Evolutionary conservation across 768 basidiomycete genomes (phyloP), one percentile per base, ranked within the genome.

Genomic region (Tricholoma matsutake): DNA sequence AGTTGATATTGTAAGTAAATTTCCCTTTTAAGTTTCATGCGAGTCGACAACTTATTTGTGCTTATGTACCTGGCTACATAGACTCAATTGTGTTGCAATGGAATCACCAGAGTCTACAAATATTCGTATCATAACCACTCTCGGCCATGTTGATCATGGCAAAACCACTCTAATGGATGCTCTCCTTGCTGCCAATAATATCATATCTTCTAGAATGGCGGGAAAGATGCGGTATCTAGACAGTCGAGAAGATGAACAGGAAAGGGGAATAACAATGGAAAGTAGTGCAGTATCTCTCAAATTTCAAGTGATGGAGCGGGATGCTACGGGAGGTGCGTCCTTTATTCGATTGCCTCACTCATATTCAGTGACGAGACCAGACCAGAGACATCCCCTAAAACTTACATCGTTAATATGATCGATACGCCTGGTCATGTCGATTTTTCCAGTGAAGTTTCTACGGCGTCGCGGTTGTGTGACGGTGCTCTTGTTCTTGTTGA

Each of bases 381-480:
- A 68, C 67, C 69, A 90, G 90, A 73, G 71, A 81, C 73, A 73
- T 74, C 75, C 56, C 78, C 83, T 28, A 89, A 80, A 70, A 89
- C 87, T 22, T 97, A 91, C 75, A 81, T 90, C 51, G 84, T 98
- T 57, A 98, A 97, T 71, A 89, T 98, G 82, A 96, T 99, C 64
- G 97, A 99, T 73, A 98, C 97, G 0, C 97, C 97, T 14, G 97
- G 97, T 3, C 97, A 99, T 76, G 96, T 99, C 22, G 97, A 98
- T 73, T 99, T 99, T 67, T 96, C 95, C 0, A 94, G 89, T 58
- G 97, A 98, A 71, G 97, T 99, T 0, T 98, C 95, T 1, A 92
- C 94, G 1, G 95, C 96, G 20, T 92, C 95, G 11, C 80, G 96
- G 54, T 71, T 99, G 25, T 97, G 95, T 66, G 97, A 98, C 74